phyloP scores from a whole-genome alignment of 768 basidiomycete species.

The Boletellus emodensis region DNA sequence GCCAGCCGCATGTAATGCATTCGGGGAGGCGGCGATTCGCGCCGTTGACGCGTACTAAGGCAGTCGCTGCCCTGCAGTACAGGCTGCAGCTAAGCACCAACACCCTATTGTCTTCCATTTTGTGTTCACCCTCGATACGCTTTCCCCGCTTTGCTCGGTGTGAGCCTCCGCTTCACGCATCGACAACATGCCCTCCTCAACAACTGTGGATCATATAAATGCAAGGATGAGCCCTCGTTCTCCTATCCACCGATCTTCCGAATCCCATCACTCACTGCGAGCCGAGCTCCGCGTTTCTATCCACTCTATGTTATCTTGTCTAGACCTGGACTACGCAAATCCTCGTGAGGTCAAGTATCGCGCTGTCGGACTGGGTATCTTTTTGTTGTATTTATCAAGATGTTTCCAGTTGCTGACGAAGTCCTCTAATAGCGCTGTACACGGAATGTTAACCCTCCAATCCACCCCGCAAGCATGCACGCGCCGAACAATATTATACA shows the following conservation, averaged over 20 bases:
- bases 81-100: slow-evolving; percentile 4
- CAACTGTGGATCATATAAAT: slow-evolving; percentile 19
- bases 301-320: background rate
- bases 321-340: background rate
- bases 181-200: slow-evolving; percentile 8
- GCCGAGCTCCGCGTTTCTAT: slow-evolving; percentile 3
- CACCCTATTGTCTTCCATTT: slow-evolving; percentile 7
- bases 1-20: no score
- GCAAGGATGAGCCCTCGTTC: background rate
- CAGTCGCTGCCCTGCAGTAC: no score
- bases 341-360: background rate
- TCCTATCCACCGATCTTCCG: background rate
- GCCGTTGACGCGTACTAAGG: no score
- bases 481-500: slow-evolving; percentile 4
- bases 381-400: background rate
- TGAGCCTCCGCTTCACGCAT: slow-evolving; percentile 2
- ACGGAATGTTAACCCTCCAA: slow-evolving; percentile 10
- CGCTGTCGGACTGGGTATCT: slow-evolving; percentile 7
- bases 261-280: background rate
- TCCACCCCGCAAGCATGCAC: slow-evolving; percentile 14
- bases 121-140: background rate
- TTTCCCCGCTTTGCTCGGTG: slow-evolving; percentile 1
- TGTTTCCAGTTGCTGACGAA: background rate
- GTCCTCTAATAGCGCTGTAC: slow-evolving; percentile 11
- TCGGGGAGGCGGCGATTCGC: no score